Base-by-base conservation (phyloP, 148 eudicot species). In the Pharnaceum exiguum region DNA sequence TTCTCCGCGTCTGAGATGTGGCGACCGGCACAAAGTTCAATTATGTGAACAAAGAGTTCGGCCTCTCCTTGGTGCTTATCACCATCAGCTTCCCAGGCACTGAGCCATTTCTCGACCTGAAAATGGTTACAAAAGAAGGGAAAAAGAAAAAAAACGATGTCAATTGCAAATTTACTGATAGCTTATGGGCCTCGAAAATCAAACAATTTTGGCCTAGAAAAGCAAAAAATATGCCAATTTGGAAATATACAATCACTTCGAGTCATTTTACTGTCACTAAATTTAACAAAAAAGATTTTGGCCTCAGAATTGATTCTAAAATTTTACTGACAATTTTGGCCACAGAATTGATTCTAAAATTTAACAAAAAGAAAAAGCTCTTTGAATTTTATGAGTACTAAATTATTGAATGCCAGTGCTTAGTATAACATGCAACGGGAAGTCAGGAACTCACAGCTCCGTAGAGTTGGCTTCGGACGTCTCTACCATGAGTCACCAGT, bases 21-120 rank as follows among this genome's bases (percentile, higher is more conserved):
- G 2, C 65, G 59, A 22, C 75, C 77, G 35, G 70, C 69, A 42
- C 80, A 72, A 11, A 82, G 62, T 37, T 71, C 68, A 46, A 90
- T 66, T 15, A 77, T 80, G 15, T 53, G 71, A 28, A 81, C 76
- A 3, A 87, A 19, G 0, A 90, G 73, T 47, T 71, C 82, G 39
- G 95, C 84, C 48, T 82, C 83, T 15, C 79, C 79, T 63, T 66
- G 53, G 33, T 65, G 55, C 55, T 49, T 30, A 33, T 77, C 75
- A 2, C 81, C 86, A 40, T 69, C 84, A 26, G 62, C 76, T 78
- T 73, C 77, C 95, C 86, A 84, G 52, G 46, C 71, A 60, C 64
- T 57, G 49, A 87, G 63, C 95, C 93, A 87, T 55, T 58, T 74
- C n/a, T 54, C 75, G 91, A 95, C 86, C 97, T 90, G 31, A 13